A percentile compares a stretch with the other conserved stretches of the same genome.
phyloP scores from a whole-genome alignment of 2,329 filamentous ascomycete species.

The Paecilomyces formosus region DNA sequence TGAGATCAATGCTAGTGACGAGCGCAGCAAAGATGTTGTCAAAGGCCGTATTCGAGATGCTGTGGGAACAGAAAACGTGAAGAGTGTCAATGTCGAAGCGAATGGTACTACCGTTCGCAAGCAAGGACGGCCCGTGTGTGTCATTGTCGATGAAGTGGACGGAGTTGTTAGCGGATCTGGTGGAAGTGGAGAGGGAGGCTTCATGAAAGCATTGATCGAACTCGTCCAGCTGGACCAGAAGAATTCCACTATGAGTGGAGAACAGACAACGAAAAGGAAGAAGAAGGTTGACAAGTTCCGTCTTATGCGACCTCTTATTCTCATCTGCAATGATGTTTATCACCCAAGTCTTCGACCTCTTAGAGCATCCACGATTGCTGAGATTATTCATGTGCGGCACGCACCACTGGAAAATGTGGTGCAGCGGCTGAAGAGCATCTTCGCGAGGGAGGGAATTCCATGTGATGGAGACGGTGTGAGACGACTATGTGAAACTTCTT shows the following conservation, averaged over 20 bases:
- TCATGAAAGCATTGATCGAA: conserved; percentile 90
- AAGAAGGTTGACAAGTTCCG: conserved; percentile 82
- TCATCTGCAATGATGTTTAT: conserved; percentile 97
- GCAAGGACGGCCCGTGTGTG: conserved; percentile 77
- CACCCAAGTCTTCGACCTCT: conserved; percentile 80
- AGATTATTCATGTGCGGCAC: conserved; percentile 86
- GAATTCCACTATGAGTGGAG: conserved; percentile 47
- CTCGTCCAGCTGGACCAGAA: conserved; percentile 79
- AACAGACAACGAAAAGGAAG: conserved; percentile 21
- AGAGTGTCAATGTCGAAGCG: conserved; percentile 48
- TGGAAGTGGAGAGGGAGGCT: conserved; percentile 77
- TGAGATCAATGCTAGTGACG: conserved; percentile 97
- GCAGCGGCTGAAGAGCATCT: conserved; percentile 70
- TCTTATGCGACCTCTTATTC: conserved; percentile 74
- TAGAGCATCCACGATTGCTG: conserved; percentile 75
- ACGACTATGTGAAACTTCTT: conserved; percentile 58
- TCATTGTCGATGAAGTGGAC: conserved; percentile 94
- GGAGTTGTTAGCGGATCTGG: conserved; percentile 79
- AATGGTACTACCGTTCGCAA: conserved; percentile 52
- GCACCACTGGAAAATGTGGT: conserved; percentile 82
- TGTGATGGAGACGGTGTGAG: conserved; percentile 86
- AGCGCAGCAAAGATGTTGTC: conserved; percentile 81
- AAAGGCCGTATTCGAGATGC: conserved; percentile 86
- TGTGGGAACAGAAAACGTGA: conserved; percentile 89
- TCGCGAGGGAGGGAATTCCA: conserved; percentile 79